Evolutionary conservation across 2,329 filamentous ascomycete species (phyloP), one percentile per base, ranked within the genome.

Genomic region (Cryphonectria radicalis): DNA sequence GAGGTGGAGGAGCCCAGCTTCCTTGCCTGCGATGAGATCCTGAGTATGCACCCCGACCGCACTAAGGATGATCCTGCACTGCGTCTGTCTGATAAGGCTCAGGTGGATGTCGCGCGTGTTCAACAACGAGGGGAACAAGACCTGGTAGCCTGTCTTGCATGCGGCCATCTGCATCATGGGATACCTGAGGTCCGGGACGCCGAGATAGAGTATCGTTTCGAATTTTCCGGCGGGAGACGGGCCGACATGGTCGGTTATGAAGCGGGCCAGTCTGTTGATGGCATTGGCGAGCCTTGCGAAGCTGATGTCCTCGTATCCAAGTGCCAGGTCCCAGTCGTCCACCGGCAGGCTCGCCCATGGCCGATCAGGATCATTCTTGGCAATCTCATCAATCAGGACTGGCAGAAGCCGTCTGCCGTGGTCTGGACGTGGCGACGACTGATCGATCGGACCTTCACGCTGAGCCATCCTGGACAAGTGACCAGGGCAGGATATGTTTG

Each of bases 271-370:
- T 50, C 69, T 73, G 72, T 76, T 74, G 71, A 76, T 71, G 3
- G 75, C 74, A 28, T 73, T 74, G 64, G 75, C 75, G 11, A 76
- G 42, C 28, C 53, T 42, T 17, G 14, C 68, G 53, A 71, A 76
- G 43, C 53, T 73, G 42, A 76, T 71, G 60, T 76, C 75, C 60
- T 76, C 75, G 53, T 75, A 76, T 11, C 75, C 75, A 28, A 50
- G 62, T 0, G 75, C 43, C 14, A 76, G 37, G 42, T 76, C 72
- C 60, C 72, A 70, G 64, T 76, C 75, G 55, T 76, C 73, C 22
- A 73, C 64, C 2, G 75, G 75, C 11, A 76, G 68, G 17, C 74
- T 75, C 17, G 68, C 74, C 74, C 74, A 75, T 8, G 73, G 50
- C 22, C 73, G 69, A 28, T 67, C 63, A 13, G 74, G 74, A 19